Percentiles rank a stretch among this genome's conserved stretches.
Evolutionary conservation across 345 rosid genomes (phyloP).

Genomic region (Clarkia xantiana): DNA sequence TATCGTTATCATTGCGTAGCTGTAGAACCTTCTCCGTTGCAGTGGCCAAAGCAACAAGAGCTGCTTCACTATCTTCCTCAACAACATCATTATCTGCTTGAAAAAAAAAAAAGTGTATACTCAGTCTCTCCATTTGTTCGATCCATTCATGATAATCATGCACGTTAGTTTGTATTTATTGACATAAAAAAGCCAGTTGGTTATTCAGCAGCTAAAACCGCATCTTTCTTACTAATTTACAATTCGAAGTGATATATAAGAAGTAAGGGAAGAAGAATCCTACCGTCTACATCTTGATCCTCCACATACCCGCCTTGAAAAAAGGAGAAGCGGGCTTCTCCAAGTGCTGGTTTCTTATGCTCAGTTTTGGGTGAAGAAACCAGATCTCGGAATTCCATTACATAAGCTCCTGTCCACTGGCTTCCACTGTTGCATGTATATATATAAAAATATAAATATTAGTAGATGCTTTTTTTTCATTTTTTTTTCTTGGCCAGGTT

Average conservation of each 20-base stretch:
- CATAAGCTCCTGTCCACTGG: slow-evolving; percentile 81
- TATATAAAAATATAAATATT: neutral
- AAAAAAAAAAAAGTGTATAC: neutral
- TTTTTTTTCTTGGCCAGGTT: too few species aligned
- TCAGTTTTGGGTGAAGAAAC: slow-evolving; percentile 29
- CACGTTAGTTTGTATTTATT: too few species aligned
- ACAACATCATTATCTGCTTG: neutral
- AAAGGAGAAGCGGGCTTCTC: slow-evolving; percentile 84
- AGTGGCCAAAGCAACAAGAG: slow-evolving; percentile 41
- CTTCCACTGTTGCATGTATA: slow-evolving; percentile 33
- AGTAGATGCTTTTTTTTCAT: too few species aligned
- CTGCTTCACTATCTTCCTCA: slow-evolving; percentile 22
- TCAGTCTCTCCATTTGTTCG: neutral
- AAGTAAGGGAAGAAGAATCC: neutral
- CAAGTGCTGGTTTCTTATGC: slow-evolving; percentile 27
- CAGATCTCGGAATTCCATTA: slow-evolving; percentile 66
- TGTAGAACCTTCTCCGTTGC: slow-evolving; percentile 54
- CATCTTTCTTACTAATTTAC: too few species aligned
- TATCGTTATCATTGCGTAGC: slow-evolving; percentile 29
- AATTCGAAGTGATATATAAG: neutral
- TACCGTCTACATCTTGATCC: slow-evolving; percentile 41
- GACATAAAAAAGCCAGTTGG: too few species aligned
- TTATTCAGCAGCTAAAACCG: too few species aligned
- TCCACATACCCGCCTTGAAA: slow-evolving; percentile 69
- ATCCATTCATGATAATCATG: neutral